Percentiles rank a stretch among this genome's conserved stretches.
Conservation (phyloP, 2,329 filamentous ascomycete species). For the Beauveria rudraprayagi region DNA sequence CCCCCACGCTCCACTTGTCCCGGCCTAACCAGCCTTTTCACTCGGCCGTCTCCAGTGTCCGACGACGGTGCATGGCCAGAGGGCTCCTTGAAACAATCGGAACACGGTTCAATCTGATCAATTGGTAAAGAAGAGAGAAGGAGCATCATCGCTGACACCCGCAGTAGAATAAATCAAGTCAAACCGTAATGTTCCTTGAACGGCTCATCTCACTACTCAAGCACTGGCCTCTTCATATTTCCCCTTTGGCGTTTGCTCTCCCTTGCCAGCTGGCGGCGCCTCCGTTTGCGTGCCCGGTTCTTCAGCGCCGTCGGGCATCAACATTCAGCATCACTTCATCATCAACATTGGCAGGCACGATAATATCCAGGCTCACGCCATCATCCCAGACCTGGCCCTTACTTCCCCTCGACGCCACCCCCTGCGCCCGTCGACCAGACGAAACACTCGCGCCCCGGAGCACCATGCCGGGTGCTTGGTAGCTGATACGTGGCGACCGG, state of each 20-base stretch:
- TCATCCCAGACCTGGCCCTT: not conserved
- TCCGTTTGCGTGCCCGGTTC: not conserved
- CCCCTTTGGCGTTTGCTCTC: not conserved
- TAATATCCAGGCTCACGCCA: conserved; percentile 7
- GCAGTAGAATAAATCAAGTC: not conserved
- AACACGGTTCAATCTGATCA: not conserved
- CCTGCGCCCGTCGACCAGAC: not conserved
- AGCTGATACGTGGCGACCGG: not conserved
- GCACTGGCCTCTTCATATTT: not conserved
- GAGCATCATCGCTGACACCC: not conserved
- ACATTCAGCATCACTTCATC: not conserved
- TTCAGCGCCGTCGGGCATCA: not conserved
- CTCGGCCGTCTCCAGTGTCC: conserved; percentile 9
- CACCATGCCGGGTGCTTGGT: not conserved
- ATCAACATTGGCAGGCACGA: not conserved
- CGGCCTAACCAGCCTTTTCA: not conserved
- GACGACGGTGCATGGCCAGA: not conserved
- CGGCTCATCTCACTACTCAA: not conserved
- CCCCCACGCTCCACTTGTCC: not conserved
- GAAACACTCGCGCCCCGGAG: conserved; percentile 1
- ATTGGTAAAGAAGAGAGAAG: not conserved
- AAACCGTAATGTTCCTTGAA: too few relatives aligned
- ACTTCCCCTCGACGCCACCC: not conserved
- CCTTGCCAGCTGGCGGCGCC: not conserved
- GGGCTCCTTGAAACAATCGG: not conserved